Evolutionary conservation across 2,329 filamentous ascomycete genomes (phyloP), one percentile per base, ranked within the genome.

Genomic region (Moelleriella libera): DNA sequence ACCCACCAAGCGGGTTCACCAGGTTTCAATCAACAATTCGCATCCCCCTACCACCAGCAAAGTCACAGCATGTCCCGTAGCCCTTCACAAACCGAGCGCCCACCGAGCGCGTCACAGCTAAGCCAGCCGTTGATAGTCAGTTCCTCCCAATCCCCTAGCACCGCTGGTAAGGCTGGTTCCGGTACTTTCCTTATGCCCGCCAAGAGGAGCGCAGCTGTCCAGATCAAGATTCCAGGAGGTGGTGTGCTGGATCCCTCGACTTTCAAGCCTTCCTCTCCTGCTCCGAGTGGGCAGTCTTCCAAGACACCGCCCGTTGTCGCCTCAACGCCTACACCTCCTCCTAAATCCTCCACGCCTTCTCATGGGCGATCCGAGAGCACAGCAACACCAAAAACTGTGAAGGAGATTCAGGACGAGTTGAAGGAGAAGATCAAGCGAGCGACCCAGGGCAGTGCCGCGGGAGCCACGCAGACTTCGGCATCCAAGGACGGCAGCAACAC

Each of bases 321-420:
- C 7, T 85, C 87, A 3, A 81, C 84, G 0, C 78, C 82, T 4
- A 90, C 88, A 0, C 86, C 87, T 7, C 87, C 88, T 10, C 86
- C 87, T 29, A 88, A 88, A 58, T 72, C 82, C 3, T 70, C 77
- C 8, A 88, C 77, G 42, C 73, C 80, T 21, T 73, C 82, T 21
- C 85, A 92, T 57, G 68, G 67, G 47, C 83, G 86, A 41, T 73
- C 79, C 12, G 87, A 94, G 46, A 89, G 83, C 65, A 75, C 68
- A n/a, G 63, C 68, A 21, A 72, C 72, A 29, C 70, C 69, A 41
- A 92, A 92, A 74, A 83, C 83, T 1, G 77, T 79, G 37, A 84
- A 90, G 61, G 85, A 95, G 66, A 87, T 87, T 52, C 82, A 83
- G 49, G 79, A 86, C 54, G 88, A 94, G 66, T 85, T 89, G 59